Conservation (phyloP, 2,329 filamentous ascomycete genomes). For the Ramichloridium luteum region DNA sequence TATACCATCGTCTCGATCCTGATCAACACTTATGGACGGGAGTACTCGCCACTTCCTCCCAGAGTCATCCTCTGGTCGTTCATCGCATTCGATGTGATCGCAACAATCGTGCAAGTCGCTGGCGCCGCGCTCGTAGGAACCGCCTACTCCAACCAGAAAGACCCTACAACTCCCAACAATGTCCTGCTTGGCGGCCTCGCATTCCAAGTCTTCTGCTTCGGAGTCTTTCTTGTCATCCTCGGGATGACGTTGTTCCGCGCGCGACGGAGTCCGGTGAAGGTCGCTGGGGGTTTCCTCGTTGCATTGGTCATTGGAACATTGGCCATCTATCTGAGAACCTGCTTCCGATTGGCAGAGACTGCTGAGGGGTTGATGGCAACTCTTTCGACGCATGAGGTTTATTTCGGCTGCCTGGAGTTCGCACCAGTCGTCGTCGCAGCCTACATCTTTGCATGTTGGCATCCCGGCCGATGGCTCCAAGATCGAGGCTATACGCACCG, state of each 20-base stretch:
- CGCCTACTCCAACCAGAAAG: slow-evolving; percentile 36
- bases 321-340: slow-evolving; percentile 41
- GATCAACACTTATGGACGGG: slow-evolving; percentile 34
- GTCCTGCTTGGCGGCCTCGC: slow-evolving; percentile 44
- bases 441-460: slow-evolving; percentile 33
- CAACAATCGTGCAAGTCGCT: slow-evolving; percentile 41
- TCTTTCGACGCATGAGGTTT: slow-evolving; percentile 40
- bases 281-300: slow-evolving; percentile 30
- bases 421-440: slow-evolving; percentile 41
- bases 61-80: slow-evolving; percentile 42
- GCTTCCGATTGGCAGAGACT: slow-evolving; percentile 44
- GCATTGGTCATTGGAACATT: slow-evolving; percentile 36
- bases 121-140: slow-evolving; percentile 44
- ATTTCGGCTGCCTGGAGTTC: slow-evolving; percentile 44
- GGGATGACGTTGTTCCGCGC: slow-evolving; percentile 32
- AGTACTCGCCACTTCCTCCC: slow-evolving; percentile 35
- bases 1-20: slow-evolving; percentile 44
- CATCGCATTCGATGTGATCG: slow-evolving; percentile 42
- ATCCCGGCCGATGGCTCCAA: slow-evolving; percentile 31
- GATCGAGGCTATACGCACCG: not conserved
- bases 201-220: slow-evolving; percentile 43
- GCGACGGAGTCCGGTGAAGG: slow-evolving; percentile 16
- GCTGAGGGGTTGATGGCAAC: slow-evolving; percentile 36
- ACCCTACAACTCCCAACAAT: slow-evolving; percentile 41
- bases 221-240: slow-evolving; percentile 36